These are phyloP conservation scores for Suillus ampliporus DNA, from an alignment of 768 basidiomycete genomes.

Conservation along the genomic window DNA sequence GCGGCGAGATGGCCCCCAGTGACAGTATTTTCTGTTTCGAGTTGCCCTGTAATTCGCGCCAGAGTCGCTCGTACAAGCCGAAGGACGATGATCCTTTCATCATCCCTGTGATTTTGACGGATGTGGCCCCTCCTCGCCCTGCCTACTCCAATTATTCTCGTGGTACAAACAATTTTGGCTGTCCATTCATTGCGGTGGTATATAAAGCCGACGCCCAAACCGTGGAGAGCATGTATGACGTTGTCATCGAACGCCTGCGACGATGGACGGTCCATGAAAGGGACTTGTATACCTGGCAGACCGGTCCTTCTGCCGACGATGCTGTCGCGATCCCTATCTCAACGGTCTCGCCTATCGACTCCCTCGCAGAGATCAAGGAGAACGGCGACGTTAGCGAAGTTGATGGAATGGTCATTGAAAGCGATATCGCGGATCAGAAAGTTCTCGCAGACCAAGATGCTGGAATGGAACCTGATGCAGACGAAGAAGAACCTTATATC, in stretches of 20 bases:
- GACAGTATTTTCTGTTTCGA: slow-evolving; percentile 85
- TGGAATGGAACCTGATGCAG: slow-evolving; percentile 32
- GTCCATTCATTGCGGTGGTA: slow-evolving; percentile 72
- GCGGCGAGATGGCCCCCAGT: slow-evolving; percentile 73
- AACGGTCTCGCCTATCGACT: slow-evolving; percentile 51
- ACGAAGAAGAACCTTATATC: slow-evolving; percentile 32
- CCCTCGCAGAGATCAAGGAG: slow-evolving; percentile 71
- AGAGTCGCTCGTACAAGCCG: slow-evolving; percentile 63
- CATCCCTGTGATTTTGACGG: slow-evolving; percentile 76
- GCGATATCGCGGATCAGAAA: slow-evolving; percentile 74
- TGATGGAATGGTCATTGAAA: slow-evolving; percentile 54
- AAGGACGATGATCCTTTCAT: slow-evolving; percentile 74
- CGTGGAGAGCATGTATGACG: slow-evolving; percentile 66
- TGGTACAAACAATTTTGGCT: slow-evolving; percentile 58
- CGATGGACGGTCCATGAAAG: slow-evolving; percentile 70
- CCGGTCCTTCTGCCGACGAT: slow-evolving; percentile 34
- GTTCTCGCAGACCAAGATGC: slow-evolving; percentile 51
- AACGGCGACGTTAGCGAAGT: slow-evolving; percentile 72
- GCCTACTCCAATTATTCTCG: slow-evolving; percentile 32
- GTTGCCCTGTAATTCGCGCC: slow-evolving; percentile 73
- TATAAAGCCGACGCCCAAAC: slow-evolving; percentile 59
- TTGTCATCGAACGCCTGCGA: slow-evolving; percentile 67
- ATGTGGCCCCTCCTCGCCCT: slow-evolving; percentile 43
- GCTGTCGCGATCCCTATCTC: slow-evolving; percentile 54
- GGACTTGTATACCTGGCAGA: slow-evolving; percentile 75